Percentiles rank a stretch among this genome's conserved stretches.
Conservation (phyloP, 1,284 basidiomycete genomes). For the Apiotrichum sp. region DNA sequence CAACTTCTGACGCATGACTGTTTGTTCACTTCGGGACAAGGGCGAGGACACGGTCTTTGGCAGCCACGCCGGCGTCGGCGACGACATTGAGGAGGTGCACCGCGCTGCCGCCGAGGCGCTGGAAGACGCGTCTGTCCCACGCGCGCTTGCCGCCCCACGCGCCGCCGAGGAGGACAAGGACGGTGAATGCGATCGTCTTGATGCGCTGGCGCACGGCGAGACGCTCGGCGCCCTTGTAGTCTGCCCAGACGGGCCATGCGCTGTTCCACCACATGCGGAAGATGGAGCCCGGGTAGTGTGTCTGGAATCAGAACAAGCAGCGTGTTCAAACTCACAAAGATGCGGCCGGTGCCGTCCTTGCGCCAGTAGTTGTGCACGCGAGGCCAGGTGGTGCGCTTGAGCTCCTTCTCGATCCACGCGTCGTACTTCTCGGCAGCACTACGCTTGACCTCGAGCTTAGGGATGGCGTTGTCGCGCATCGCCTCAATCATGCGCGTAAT, state of each 20-base stretch:
- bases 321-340: conserved; percentile 6
- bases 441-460: conserved; percentile 16
- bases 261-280: conserved; percentile 15
- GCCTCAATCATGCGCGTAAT: conserved; percentile 11
- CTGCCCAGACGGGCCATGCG: conserved; percentile 10
- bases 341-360: conserved; percentile 14
- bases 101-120: not conserved
- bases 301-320: not conserved
- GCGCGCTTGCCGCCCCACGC: not conserved
- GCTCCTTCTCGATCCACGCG: conserved; percentile 9
- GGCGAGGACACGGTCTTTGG: not conserved
- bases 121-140: not conserved
- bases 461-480: conserved; percentile 15
- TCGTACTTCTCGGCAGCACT: conserved; percentile 14
- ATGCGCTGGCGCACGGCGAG: conserved; percentile 10
- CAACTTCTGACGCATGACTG: no score
- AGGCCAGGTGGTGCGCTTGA: conserved; percentile 15
- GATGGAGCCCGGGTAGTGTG: conserved; percentile 17
- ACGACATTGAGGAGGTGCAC: not conserved
- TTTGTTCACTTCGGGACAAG: not conserved
- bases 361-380: conserved; percentile 19
- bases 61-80: not conserved
- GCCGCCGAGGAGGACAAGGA: not conserved
- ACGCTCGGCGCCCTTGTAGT: conserved; percentile 16
- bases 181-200: conserved; percentile 1